Base-by-base conservation (phyloP, 768 basidiomycete species). In the Panellus pusillus region DNA sequence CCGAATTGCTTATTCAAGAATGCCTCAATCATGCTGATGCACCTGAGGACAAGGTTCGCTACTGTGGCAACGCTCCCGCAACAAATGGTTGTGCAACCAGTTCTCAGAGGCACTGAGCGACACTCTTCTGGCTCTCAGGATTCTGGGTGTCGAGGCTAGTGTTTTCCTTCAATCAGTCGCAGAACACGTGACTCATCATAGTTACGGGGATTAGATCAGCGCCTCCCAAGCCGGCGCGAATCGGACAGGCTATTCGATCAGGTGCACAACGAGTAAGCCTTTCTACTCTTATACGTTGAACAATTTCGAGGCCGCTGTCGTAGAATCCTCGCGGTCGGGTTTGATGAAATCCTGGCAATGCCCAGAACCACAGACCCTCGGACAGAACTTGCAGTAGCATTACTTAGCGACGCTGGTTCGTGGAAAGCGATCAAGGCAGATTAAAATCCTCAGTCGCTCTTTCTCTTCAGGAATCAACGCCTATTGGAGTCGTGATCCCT, bases 371-470 rank as follows among this genome's bases (percentile, higher is more conserved):
- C 78, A 7, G 86, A 89, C 65, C 65, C 73, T 1, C 74, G 75
- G 40, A 81, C 74, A 11, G 83, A 87, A 61, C 73, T 90, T 29
- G 84, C 85, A 9, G 82, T 88, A 9, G 72, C 79, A 11, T 66
- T 89, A 43, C 72, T 89, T 28, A 86, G 86, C 59, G 88, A 90
- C 61, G 86, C 86, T 18, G 84, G 85, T 81, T 55, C 37, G 71
- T 60, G 9, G 3, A 27, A 27, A 11, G 28, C 14, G 13, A 44
- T 18, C 19, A n/a, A 8, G 14, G 13, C 43, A 17, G 19, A 27
- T 15, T 29, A 41, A 11, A 36, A 11, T 31, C 53, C 18, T 32
- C 11, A 13, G 27, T 32, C 19, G 15, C 17, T 19, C 53, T 15
- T 13, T 18, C 42, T 45, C 15, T 42, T 28, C 44, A 86, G 84